Base-by-base conservation (phyloP, 2,329 filamentous ascomycete species). In the Colletotrichum sp. region DNA sequence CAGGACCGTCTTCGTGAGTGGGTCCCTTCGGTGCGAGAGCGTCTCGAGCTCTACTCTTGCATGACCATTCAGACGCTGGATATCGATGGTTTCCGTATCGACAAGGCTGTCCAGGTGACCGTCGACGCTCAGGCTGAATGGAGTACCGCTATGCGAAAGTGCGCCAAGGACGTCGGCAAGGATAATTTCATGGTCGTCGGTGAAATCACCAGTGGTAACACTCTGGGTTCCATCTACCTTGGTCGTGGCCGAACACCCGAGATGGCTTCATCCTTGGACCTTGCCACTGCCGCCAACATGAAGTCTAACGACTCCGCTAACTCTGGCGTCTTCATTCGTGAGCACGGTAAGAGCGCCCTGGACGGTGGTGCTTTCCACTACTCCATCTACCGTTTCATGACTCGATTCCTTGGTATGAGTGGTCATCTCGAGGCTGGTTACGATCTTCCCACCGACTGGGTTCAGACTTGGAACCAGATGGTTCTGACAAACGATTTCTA, bases 1-100 rank as follows among this genome's bases (percentile, higher is more conserved):
- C 92, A 94, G 82, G 92, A 94, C 82, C 91, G 92, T 80, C 85
- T 94, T 5, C 88, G 92, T 68, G 92, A 93, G 79, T 94, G 92
- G 92, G 80, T 88, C 30, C 89, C 90, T 4, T 88, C 88, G 15
- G 92, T 93, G 1, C 84, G 88, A 36, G 86, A 88, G 63, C 91
- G 90, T 78, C 84, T 93, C 73, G 88, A 90, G 77, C 88, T 88
- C 60, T 92, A 93, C 79, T 92, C 91, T 3, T 94, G 92, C 82
- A 90, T 93, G 82, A 86, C 90, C 38, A 92, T 94, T 72, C 83
- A 86, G 28, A 90, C 88, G 77, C 85, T 94, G n/a, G 92, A 93
- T 79, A 90, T 94, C 71, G 92, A 94, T 79, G 92, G 92, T 1
- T 93, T 92, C 80, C 89, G 92, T 70, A 92, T 92, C 82, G 92